phyloP scores from a whole-genome alignment of 257 asterid species.

The Echium plantagineum region DNA sequence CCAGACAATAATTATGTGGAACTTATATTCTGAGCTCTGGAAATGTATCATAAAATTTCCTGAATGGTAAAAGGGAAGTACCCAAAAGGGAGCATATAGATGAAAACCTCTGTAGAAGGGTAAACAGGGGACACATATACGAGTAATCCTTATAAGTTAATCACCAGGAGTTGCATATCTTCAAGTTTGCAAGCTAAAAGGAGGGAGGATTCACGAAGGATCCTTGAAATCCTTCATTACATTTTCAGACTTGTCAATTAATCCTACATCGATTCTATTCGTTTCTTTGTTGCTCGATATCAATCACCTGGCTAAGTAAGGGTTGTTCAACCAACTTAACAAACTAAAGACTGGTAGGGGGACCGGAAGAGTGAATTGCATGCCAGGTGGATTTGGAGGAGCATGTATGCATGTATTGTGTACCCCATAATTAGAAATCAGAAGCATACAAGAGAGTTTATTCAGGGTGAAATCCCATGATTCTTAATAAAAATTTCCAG shows the following conservation, averaged over 20 bases:
- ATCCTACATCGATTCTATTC: neutral
- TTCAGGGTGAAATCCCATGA: no score
- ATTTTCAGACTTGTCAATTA: neutral
- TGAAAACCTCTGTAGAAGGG: neutral
- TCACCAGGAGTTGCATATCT: neutral
- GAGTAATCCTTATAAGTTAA: neutral
- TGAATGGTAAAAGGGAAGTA: no score
- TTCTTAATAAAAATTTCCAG: no score
- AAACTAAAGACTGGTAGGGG: neutral
- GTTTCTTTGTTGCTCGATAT: no score
- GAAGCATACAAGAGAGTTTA: no score
- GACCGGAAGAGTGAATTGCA: no score
- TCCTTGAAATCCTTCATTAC: neutral
- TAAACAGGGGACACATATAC: neutral
- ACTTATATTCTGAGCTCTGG: neutral
- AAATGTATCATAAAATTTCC: no score
- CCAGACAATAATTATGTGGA: neutral
- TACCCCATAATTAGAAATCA: no score
- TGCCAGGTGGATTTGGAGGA: no score
- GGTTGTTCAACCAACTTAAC: neutral
- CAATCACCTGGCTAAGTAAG: neutral
- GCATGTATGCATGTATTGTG: no score
- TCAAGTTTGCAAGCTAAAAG: neutral
- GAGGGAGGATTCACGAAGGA: no score
- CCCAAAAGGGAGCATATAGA: no score